Base-by-base conservation (phyloP, 2,329 filamentous ascomycete genomes). In the Fusarium penzigii region DNA sequence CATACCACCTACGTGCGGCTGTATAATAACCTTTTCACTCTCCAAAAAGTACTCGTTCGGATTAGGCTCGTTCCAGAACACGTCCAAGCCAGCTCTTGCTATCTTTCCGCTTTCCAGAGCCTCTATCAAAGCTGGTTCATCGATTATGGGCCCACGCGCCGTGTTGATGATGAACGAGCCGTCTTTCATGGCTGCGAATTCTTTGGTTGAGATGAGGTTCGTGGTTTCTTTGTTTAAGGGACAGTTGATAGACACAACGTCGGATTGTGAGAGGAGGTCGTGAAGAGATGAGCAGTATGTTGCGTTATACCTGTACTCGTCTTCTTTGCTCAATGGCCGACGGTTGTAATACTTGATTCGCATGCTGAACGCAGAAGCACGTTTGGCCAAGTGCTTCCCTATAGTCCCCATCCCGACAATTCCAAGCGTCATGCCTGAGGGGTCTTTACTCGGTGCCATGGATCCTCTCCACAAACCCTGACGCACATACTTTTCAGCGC, bases 111-210 rank as follows among this genome's bases (percentile, higher is more conserved):
- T 71, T 49, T 78, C 72, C 5, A 83, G 57, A 0, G 78, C 79
- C 11, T 67, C 61, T 6, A 78, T 70, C 14, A 83, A 59, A 0
- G 78, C 78, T 4, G 65, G 60, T 56, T 82, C 78, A 52, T 82
- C 72, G 1, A 83, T 65, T 3, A 82, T 65, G 12, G 72, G 71
- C 0, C 80, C 80, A 0, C 80, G 71, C 0, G 78, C 75, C 0
- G 79, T 82, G 58, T 83, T 83, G 32, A 82, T 67, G 5, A 83
- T 59, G 48, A 76, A 72, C 0, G 69, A 64, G 0, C 78, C 77
- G 2, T 72, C 66, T 51, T 78, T 81, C 75, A 82, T 80, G 14
- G 65, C 67, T 0, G 64, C 60, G 13, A 81, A 76, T 55, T 79
- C 70, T 0, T 54, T 56, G 0, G 59, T 52, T 0, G 69, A 69